Evolutionary conservation across 2,329 filamentous ascomycete genomes (phyloP).

Genomic region (Paecilomyces niveus): DNA sequence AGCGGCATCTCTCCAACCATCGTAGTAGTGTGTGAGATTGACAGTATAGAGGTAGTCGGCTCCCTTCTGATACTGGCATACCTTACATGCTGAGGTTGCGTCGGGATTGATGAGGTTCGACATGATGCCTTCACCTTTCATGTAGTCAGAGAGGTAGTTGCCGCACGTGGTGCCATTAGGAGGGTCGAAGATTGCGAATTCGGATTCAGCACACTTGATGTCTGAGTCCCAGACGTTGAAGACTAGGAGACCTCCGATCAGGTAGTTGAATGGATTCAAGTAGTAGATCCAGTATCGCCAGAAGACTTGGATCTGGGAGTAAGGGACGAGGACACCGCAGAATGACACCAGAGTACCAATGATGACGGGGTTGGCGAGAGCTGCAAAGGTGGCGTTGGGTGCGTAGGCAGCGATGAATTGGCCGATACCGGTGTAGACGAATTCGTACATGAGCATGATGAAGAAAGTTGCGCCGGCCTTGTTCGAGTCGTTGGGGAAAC

Average conservation of each 20-base stretch:
- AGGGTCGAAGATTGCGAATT: constrained; percentile 44
- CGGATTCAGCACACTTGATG: constrained; percentile 41
- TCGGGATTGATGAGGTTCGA: constrained; percentile 55
- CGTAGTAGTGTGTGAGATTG: constrained; percentile 55
- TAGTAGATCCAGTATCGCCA: constrained; percentile 63
- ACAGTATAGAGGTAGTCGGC: constrained; percentile 54
- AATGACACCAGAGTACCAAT: constrained; percentile 64
- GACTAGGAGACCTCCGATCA: constrained; percentile 50
- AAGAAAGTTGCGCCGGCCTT: constrained; percentile 49
- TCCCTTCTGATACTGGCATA: constrained; percentile 54
- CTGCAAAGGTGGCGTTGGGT: constrained; percentile 58
- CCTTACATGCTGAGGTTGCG: constrained; percentile 48
- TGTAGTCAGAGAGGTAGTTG: constrained; percentile 50
- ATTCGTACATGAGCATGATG: constrained; percentile 66
- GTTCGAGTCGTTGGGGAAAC: constrained; percentile 52
- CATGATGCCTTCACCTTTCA: constrained; percentile 36
- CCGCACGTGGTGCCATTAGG: constrained; percentile 45
- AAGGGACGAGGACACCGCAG: constrained; percentile 65
- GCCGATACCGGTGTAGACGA: constrained; percentile 65
- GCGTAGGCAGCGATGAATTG: constrained; percentile 76
- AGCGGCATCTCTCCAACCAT: constrained; percentile 60
- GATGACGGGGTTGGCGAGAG: constrained; percentile 68
- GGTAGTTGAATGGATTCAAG: constrained; percentile 55
- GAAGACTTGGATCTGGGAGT: constrained; percentile 55
- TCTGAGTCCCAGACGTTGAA: constrained; percentile 45